A percentile compares a stretch with the other conserved stretches of the same genome.
Evolutionary conservation across 2,329 filamentous ascomycete genomes (phyloP).

Genomic region (Torrubiellomyces zombiae): DNA sequence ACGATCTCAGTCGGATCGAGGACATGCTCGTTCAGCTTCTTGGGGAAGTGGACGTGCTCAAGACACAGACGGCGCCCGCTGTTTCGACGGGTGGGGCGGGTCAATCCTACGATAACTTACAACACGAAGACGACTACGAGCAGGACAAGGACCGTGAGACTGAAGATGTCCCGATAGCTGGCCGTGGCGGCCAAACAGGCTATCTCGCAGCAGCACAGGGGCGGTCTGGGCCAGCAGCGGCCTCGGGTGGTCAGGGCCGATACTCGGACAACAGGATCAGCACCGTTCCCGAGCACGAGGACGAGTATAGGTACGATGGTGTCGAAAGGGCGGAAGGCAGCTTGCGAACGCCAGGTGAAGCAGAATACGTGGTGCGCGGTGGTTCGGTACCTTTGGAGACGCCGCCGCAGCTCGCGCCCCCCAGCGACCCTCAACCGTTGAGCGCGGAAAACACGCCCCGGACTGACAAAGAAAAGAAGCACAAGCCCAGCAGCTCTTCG

Average conservation of each 20-base stretch:
- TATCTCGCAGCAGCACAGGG: constrained; percentile 47
- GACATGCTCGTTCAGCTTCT: constrained; percentile 86
- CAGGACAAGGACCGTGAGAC: constrained; percentile 67
- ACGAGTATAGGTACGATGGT: constrained; percentile 46
- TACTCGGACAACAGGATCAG: constrained; percentile 70
- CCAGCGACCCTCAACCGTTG: constrained; percentile 21
- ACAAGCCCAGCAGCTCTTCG: constrained; percentile 72
- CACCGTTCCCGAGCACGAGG: constrained; percentile 71
- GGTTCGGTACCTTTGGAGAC: constrained; percentile 38
- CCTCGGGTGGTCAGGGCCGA: constrained; percentile 33
- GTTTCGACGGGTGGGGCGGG: constrained; percentile 31
- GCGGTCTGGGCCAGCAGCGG: constrained; percentile 23
- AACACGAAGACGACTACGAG: constrained; percentile 45
- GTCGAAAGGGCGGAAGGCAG: constrained; percentile 25
- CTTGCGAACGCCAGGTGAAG: constrained; percentile 44
- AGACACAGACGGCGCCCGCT: constrained; percentile 35
- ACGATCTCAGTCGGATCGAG: constrained; percentile 76
- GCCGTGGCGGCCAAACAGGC: constrained; percentile 58
- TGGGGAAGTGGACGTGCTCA: constrained; percentile 75
- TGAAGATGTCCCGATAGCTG: constrained; percentile 57
- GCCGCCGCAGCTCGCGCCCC: constrained; percentile 35
- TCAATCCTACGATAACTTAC: constrained; percentile 52
- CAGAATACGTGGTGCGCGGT: constrained; percentile 23
- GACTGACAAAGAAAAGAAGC: constrained; percentile 65
- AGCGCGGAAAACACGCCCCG: constrained; percentile 67